Base-by-base conservation (phyloP, 2,329 filamentous ascomycete species). In the Magnaporthales sp. region DNA sequence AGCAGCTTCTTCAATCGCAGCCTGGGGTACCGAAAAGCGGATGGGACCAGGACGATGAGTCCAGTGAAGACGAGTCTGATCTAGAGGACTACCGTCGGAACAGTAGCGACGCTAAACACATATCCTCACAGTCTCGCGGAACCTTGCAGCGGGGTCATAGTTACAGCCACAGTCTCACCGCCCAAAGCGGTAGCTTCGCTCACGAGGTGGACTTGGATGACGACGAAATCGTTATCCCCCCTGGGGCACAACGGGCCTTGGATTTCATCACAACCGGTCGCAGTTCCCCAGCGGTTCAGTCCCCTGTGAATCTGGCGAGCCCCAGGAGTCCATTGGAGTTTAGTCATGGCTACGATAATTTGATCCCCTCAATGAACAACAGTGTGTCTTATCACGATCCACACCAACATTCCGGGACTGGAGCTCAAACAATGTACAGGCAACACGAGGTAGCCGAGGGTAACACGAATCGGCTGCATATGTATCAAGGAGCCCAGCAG, bases 31-130 rank as follows among this genome's bases (percentile, higher is more conserved):
- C 80, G 66, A 79, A 78, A 65, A 86, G 83, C 70, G 80, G 80
- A 1, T 85, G 83, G 75, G 84, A 86, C 60, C 74, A 80, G 30
- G 81, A 84, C 38, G 80, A 82, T 65, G 80, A 77, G 9, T 75
- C 75, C 7, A 75, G 76, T 5, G 78, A 77, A 13, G 77, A 77
- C 0, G 76, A 78, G 1, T 78, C 80, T 2, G 77, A 77, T 9
- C 74, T 74, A 22, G 70, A 71, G 8, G 31, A 67, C 11, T 64
- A 68, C 69, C 71, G 80, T 68, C 6, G 66, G 26, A 32, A 66
- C 6, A 22, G 32, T 5, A 32, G 60, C 22, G 24, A 46, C 8
- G n/a, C 19, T 30, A 51, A 24, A 62, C 30, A 27, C 38, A 6
- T 46, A 19, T n/a, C n/a, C n/a, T 46, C 38, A n/a, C 15, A 46